Percentiles rank a stretch among this genome's conserved stretches.
Evolutionary conservation across 1,284 basidiomycete genomes (phyloP).

Genomic region (Mycosarcoma maydis): DNA sequence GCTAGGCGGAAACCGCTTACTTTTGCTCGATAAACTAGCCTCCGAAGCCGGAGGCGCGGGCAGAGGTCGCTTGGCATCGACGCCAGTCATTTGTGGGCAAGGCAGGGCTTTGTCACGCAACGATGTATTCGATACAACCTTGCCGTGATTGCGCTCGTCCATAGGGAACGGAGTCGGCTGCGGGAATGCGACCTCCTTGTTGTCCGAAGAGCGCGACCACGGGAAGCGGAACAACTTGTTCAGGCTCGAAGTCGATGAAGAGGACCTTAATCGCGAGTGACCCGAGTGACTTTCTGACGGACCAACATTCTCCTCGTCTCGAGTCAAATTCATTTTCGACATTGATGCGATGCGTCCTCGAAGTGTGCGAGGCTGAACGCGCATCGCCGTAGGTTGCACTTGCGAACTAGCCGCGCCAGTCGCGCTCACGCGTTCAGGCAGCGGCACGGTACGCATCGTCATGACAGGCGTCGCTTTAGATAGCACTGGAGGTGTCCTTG

Average conservation of each 20-base stretch:
- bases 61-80: conserved; percentile 7
- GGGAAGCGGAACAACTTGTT: conserved; percentile 45
- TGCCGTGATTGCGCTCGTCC: conserved; percentile 7
- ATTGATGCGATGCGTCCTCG: conserved; percentile 24
- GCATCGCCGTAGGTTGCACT: too few species aligned
- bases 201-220: conserved; percentile 24
- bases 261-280: conserved; percentile 21
- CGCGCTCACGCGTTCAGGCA: too few species aligned
- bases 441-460: background rate
- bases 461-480: conserved; percentile 1
- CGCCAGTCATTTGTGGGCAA: conserved; percentile 9
- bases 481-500: conserved; percentile 12
- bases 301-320: background rate
- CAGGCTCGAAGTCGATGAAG: conserved; percentile 29
- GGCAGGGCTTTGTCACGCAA: conserved; percentile 13
- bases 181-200: conserved; percentile 13
- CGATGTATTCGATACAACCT: conserved; percentile 3
- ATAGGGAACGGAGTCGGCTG: conserved; percentile 22
- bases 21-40: conserved; percentile 6
- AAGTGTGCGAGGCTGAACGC: conserved; percentile 11
- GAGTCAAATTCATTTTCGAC: conserved; percentile 11
- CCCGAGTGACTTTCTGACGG: background rate
- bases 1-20: conserved; percentile 34
- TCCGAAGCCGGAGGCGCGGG: conserved; percentile 18
- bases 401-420: too few species aligned